Conservation (phyloP, 2,329 filamentous ascomycete species). For the Berkeleyomyces rouxiae region DNA sequence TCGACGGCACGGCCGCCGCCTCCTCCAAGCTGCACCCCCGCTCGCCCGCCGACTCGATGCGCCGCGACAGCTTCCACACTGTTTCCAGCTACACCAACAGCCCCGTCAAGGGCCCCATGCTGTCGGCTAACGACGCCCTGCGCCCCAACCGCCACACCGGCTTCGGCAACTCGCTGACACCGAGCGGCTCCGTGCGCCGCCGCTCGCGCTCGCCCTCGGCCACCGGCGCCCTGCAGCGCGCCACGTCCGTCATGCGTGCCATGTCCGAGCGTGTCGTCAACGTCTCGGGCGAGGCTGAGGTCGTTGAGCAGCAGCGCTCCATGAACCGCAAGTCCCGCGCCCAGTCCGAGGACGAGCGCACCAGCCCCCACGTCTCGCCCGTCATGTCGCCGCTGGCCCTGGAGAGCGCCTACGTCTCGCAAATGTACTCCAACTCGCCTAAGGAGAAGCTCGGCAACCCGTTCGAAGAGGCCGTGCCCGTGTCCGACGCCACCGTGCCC, state of each 20-base stretch:
- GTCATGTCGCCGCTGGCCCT: slow-evolving; percentile 20
- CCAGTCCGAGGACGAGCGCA: slow-evolving; percentile 35
- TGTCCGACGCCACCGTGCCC: slow-evolving; percentile 12
- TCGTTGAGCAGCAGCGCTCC: slow-evolving; percentile 55
- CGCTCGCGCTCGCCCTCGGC: slow-evolving; percentile 47
- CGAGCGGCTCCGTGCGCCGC: slow-evolving; percentile 28
- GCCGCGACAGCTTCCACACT: slow-evolving; percentile 41
- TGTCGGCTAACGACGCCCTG: slow-evolving; percentile 11
- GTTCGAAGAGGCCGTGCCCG: slow-evolving; percentile 14
- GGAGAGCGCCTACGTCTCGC: slow-evolving; percentile 37
- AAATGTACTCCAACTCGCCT: slow-evolving; percentile 18
- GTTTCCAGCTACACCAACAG: slow-evolving; percentile 39
- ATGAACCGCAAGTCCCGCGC: slow-evolving; percentile 44
- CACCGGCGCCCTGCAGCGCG: slow-evolving; percentile 47
- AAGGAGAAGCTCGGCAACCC: slow-evolving; percentile 11
- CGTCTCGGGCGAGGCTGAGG: slow-evolving; percentile 79
- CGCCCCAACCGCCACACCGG: slow-evolving; percentile 17
- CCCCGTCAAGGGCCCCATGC: slow-evolving; percentile 19
- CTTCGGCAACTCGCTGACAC: slow-evolving; percentile 39
- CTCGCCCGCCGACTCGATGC: slow-evolving; percentile 23
- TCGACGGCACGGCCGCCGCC: slow-evolving; percentile 20
- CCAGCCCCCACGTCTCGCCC: slow-evolving; percentile 18
- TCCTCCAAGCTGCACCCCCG: slow-evolving; percentile 28
- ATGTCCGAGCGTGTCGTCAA: slow-evolving; percentile 98
- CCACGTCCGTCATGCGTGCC: slow-evolving; percentile 59